Conservation (phyloP, 2,329 filamentous ascomycete species). For the Phialophora macrospora region DNA sequence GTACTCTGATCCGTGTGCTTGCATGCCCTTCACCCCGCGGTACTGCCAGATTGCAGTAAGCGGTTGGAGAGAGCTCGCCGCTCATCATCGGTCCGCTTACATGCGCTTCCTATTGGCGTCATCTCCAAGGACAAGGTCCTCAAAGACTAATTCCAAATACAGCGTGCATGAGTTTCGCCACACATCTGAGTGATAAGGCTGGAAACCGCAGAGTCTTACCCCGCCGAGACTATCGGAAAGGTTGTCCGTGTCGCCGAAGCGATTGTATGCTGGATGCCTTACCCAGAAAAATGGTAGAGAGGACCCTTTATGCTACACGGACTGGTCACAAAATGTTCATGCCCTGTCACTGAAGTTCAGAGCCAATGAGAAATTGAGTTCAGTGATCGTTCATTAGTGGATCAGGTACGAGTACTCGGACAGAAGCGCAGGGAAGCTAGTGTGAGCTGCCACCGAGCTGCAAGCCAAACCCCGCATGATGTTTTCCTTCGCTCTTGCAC, state of each 20-base stretch:
- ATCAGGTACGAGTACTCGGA: not conserved
- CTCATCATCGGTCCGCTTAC: not conserved
- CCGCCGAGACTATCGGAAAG: not conserved
- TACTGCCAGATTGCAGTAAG: not conserved
- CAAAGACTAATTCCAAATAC: conserved; percentile 8
- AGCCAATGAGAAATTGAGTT: not conserved
- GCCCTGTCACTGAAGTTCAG: not conserved
- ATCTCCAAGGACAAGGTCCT: not conserved
- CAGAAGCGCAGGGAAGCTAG: not conserved
- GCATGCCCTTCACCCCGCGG: not conserved
- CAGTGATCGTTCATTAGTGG: not conserved
- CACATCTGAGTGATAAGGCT: not conserved
- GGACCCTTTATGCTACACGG: not conserved
- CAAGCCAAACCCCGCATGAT: not conserved
- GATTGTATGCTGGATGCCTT: not conserved
- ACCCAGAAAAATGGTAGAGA: not conserved
- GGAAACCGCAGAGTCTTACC: not conserved
- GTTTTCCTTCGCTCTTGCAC: conserved; percentile 5
- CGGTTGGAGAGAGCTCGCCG: not conserved
- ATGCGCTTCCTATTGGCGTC: not conserved
- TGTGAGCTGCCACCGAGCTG: conserved; percentile 1
- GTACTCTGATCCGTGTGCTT: not conserved
- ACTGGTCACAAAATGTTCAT: not conserved
- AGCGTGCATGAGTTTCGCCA: not conserved
- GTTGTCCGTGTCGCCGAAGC: not conserved